Evolutionary conservation across 1,284 basidiomycete species (phyloP).

Genomic region (Baeospora myosura): DNA sequence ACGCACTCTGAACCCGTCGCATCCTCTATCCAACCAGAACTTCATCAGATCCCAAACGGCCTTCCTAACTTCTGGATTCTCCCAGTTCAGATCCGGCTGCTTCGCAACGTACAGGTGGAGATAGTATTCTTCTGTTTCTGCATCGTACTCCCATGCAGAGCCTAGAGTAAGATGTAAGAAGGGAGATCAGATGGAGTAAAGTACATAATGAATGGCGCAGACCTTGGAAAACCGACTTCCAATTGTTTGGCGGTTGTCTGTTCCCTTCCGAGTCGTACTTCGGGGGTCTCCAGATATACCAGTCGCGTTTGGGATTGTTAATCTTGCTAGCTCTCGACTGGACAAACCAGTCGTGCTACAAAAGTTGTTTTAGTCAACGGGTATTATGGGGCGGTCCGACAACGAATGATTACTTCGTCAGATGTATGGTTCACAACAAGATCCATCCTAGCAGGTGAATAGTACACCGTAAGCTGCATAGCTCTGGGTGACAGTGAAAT

Average conservation of each 20-base stretch:
- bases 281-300: constrained; percentile 73
- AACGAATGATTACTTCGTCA: constrained; percentile 41
- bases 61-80: constrained; percentile 53
- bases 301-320: constrained; percentile 56
- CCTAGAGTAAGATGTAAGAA: constrained; percentile 29
- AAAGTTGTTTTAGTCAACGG: not conserved
- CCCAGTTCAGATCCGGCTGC: constrained; percentile 80
- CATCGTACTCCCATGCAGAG: constrained; percentile 70
- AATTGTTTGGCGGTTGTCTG: constrained; percentile 66
- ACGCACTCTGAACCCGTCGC: constrained; percentile 66
- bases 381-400: not conserved
- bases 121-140: constrained; percentile 65
- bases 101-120: constrained; percentile 64
- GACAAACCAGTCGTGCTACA: constrained; percentile 70
- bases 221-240: constrained; percentile 61
- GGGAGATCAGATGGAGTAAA: no score
- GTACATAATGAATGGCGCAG: constrained; percentile 3
- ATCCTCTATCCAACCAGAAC: constrained; percentile 72
- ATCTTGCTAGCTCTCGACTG: constrained; percentile 51
- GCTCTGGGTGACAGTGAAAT: not conserved
- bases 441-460: constrained; percentile 47
- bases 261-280: constrained; percentile 45
- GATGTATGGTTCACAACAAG: constrained; percentile 79
- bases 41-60: constrained; percentile 62
- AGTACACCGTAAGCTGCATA: not conserved